A percentile compares a stretch with the other conserved stretches of the same genome.
Conservation (phyloP, 140 eudicot genomes). For the Anethum foeniculum region DNA sequence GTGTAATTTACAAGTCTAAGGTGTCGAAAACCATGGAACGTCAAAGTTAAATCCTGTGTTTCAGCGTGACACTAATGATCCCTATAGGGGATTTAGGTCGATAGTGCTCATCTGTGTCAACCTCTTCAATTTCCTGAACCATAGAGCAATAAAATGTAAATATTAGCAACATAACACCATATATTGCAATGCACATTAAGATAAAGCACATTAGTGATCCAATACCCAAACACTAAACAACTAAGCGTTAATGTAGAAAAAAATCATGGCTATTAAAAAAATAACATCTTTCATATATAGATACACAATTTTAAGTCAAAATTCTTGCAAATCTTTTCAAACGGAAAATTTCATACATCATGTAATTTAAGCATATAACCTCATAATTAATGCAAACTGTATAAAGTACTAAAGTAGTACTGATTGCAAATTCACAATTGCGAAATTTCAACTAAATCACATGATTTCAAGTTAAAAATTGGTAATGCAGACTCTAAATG, state of each 20-base stretch:
- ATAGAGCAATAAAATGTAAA: background rate
- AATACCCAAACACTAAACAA: background rate
- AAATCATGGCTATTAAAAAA: background rate
- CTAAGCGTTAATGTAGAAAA: background rate
- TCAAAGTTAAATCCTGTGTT: conserved; percentile 25
- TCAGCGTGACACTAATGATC: conserved; percentile 52
- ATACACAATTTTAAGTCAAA: background rate
- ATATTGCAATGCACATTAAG: background rate
- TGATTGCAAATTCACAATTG: background rate
- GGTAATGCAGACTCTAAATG: background rate
- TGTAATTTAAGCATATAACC: background rate
- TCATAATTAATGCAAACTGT: background rate
- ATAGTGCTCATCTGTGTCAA: conserved; percentile 79
- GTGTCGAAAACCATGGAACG: background rate
- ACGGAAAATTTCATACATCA: background rate
- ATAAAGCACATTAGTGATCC: background rate
- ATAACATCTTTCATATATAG: background rate
- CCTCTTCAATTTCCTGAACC: conserved; percentile 75
- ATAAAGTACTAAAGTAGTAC: background rate
- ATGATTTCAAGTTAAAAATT: background rate
- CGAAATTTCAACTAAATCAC: background rate
- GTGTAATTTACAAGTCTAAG: background rate
- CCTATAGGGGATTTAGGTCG: conserved; percentile 64
- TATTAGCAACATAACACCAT: background rate
- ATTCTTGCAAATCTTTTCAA: background rate